A percentile compares a stretch with the other conserved stretches of the same genome.
Conservation (phyloP, 1,284 basidiomycete species). For the Ustilago cynodontis region DNA sequence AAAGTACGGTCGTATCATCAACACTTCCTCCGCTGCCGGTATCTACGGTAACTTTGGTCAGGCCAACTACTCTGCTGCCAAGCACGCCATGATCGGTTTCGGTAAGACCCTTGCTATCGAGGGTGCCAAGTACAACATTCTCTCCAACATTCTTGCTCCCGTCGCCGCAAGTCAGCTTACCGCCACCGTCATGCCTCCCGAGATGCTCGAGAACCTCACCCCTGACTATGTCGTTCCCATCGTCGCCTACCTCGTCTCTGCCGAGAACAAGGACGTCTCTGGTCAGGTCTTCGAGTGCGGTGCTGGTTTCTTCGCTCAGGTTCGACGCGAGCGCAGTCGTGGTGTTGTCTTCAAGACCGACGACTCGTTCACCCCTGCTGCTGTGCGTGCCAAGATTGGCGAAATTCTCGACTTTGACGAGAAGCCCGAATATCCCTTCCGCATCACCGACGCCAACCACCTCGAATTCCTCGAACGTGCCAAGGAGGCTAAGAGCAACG, state of each 20-base stretch:
- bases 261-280: slow-evolving; percentile 75
- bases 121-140: slow-evolving; percentile 93
- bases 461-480: slow-evolving; percentile 79
- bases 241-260: slow-evolving; percentile 66
- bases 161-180: slow-evolving; percentile 95
- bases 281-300: slow-evolving; percentile 94
- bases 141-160: slow-evolving; percentile 87
- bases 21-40: slow-evolving; percentile 71
- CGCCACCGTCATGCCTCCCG: slow-evolving; percentile 94
- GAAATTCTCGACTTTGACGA: slow-evolving; percentile 85
- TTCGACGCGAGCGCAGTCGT: slow-evolving; percentile 91
- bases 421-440: slow-evolving; percentile 78
- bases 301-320: slow-evolving; percentile 90
- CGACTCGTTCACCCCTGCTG: slow-evolving; percentile 90
- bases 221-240: slow-evolving; percentile 95
- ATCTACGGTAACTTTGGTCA: slow-evolving; percentile 91
- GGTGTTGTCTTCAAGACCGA: slow-evolving; percentile 91
- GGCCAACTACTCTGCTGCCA: slow-evolving; percentile 79
- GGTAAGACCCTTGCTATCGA: slow-evolving; percentile 88
- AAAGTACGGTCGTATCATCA: slow-evolving; percentile 73
- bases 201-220: slow-evolving; percentile 91
- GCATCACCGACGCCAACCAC: slow-evolving; percentile 75
- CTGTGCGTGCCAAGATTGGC: slow-evolving; percentile 72
- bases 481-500: slow-evolving; percentile 78
- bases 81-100: slow-evolving; percentile 74